These are phyloP conservation scores for Hymenoscyphus albidus DNA, from an alignment of 2,329 filamentous ascomycete genomes.

Conservation along the genomic window DNA sequence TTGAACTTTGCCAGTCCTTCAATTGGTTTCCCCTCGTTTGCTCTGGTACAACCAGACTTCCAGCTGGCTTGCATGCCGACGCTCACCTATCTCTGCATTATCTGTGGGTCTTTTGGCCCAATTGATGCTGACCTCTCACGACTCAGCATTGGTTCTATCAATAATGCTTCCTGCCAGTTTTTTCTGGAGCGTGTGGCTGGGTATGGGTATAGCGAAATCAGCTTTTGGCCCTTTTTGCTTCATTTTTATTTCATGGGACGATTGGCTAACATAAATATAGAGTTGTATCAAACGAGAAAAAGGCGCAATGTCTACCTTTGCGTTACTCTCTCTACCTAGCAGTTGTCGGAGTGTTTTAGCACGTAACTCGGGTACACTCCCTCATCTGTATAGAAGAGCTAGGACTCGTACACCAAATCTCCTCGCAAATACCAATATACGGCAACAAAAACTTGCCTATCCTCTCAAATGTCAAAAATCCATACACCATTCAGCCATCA, in stretches of 20 bases:
- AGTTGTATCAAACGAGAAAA: not conserved
- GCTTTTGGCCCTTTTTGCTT: not conserved
- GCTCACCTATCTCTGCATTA: not conserved
- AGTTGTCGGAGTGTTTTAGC: constrained; percentile 5
- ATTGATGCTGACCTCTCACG: not conserved
- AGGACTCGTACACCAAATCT: not conserved
- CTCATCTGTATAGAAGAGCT: not conserved
- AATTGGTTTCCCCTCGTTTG: not conserved
- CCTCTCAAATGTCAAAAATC: not conserved
- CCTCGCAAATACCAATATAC: not conserved
- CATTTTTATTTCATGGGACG: not conserved
- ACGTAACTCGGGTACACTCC: not conserved
- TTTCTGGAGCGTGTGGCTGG: too few relatives aligned
- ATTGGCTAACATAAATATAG: not conserved
- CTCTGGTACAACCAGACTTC: not conserved
- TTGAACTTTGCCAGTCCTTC: not conserved
- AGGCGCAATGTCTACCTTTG: not conserved
- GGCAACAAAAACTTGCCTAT: not conserved
- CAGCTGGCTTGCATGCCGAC: not conserved
- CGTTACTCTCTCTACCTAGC: not conserved
- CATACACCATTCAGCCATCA: not conserved
- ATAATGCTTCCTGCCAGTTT: too few relatives aligned
- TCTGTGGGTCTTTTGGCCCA: not conserved
- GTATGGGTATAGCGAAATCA: not conserved
- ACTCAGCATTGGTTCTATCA: too few relatives aligned